Evolutionary conservation across 2,329 filamentous ascomycete genomes (phyloP).

Genomic region (Ophiocordyceps unilateralis): DNA sequence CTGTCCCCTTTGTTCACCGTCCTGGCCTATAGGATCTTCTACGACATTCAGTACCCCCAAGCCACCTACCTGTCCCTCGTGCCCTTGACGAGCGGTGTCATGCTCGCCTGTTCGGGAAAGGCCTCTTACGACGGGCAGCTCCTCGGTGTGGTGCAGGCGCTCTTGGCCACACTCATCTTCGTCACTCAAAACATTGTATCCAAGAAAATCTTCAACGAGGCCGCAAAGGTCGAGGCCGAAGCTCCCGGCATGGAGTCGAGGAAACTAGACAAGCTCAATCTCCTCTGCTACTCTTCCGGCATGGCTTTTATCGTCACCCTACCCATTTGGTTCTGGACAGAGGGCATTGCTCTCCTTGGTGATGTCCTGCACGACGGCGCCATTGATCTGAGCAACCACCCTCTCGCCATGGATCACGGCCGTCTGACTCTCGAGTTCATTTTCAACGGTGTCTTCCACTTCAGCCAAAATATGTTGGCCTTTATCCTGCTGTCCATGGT

Average conservation of each 20-base stretch:
- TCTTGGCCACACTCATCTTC: constrained; percentile 83
- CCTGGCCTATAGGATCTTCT: constrained; percentile 75
- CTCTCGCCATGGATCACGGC: constrained; percentile 59
- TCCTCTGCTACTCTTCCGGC: constrained; percentile 92
- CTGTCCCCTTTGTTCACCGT: constrained; percentile 93
- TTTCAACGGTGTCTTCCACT: constrained; percentile 95
- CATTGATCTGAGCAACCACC: constrained; percentile 40
- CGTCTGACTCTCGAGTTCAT: constrained; percentile 68
- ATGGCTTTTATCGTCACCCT: constrained; percentile 76
- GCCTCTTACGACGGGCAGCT: constrained; percentile 64
- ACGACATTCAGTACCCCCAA: constrained; percentile 71
- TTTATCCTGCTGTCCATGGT: constrained; percentile 87
- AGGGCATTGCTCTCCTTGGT: constrained; percentile 60
- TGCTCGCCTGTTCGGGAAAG: constrained; percentile 86
- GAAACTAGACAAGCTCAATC: constrained; percentile 91
- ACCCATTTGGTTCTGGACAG: constrained; percentile 86
- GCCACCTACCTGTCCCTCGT: constrained; percentile 79
- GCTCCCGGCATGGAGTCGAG: constrained; percentile 41
- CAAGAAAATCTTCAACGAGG: constrained; percentile 94
- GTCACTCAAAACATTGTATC: constrained; percentile 98
- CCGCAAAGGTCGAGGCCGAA: constrained; percentile 67
- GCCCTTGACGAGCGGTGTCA: constrained; percentile 86
- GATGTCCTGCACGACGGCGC: constrained; percentile 73
- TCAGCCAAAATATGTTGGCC: constrained; percentile 87
- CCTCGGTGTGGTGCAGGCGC: constrained; percentile 74